Evolutionary conservation across 2,329 filamentous ascomycete genomes (phyloP).

Genomic region (Venturiaceae sp.): DNA sequence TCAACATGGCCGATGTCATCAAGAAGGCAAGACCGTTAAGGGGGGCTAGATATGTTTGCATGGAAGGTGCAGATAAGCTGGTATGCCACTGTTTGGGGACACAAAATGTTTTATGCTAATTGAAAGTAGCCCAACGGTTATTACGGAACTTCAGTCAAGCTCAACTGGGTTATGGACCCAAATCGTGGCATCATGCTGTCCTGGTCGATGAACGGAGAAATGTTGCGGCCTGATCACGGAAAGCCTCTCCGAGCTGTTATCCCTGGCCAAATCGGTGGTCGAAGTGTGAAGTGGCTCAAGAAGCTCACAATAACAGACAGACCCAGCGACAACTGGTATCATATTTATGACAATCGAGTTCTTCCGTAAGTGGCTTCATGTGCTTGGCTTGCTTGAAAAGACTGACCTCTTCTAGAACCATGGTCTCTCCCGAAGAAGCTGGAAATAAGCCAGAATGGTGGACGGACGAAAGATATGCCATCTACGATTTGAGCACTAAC

Average conservation of each 20-base stretch:
- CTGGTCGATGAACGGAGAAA: constrained; percentile 83
- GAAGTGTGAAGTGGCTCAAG: constrained; percentile 90
- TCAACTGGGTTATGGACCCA: constrained; percentile 79
- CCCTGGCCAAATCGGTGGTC: constrained; percentile 82
- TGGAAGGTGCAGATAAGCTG: constrained; percentile 81
- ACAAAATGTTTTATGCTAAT: constrained; percentile 10
- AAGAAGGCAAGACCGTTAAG: constrained; percentile 56
- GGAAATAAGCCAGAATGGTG: constrained; percentile 66
- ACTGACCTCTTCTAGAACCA: constrained; percentile 42
- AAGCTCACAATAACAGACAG: constrained; percentile 65
- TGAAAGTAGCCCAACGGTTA: constrained; percentile 61
- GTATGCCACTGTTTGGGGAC: constrained; percentile 27
- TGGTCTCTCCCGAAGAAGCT: constrained; percentile 71
- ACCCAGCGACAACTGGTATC: constrained; percentile 90
- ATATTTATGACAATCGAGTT: constrained; percentile 88
- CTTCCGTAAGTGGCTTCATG: constrained; percentile 46
- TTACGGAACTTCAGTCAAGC: constrained; percentile 79
- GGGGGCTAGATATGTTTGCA: constrained; percentile 73
- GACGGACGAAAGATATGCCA: constrained; percentile 84
- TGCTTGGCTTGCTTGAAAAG: not conserved
- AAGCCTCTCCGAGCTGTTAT: constrained; percentile 75
- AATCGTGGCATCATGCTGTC: constrained; percentile 80
- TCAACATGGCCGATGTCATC: constrained; percentile 63
- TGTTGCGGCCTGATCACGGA: constrained; percentile 73
- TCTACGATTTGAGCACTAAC: constrained; percentile 85